Evolutionary conservation across 495 filamentous ascomycete species (phyloP), one percentile per base, ranked within the genome.

Genomic region (Penicillium coprophilum): DNA sequence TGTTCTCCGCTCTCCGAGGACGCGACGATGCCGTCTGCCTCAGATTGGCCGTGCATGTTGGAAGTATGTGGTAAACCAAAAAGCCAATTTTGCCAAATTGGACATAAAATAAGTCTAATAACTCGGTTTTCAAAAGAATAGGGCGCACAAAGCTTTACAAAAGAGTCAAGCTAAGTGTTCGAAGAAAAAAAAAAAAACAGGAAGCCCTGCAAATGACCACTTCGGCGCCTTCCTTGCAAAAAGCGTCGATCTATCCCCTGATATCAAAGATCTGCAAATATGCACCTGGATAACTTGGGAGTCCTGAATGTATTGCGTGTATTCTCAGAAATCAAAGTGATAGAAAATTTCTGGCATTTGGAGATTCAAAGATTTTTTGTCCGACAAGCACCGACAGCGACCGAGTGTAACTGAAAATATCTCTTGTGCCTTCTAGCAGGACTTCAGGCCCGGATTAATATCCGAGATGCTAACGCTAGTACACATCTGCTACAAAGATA

Each of bases 381-480:
- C 62, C 62, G 62, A 65, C 56, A 50, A 60, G 46, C 40, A 58
- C 63, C 63, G 63, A 63, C 47, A 31, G 53, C 24, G 27, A 46
- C 63, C 63, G 63, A 66, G 38, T 44, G 27, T 20, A 17, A 20
- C 24, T 39, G 20, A 17, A 46, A 27, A 36, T 39, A 34, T 46
- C 50, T 39, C 3, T 36, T n/a, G 32, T 13, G n/a, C 15, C 24
- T 3, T 36, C 32, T 1, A 4, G 24, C 34, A 38, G 34, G 15
- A n/a, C 10, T 3, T 6, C n/a, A 38, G 13, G n/a, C 6, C 34
- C 49, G 55, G 62, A 65, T 62, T 41, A 19, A 44, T 53, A 56
- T 62, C 55, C 59, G 62, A n/a, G 6, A 17, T 38, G 15, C 5
- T 21, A 28, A 24, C 17, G 30, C 43, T 45, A 45, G 20, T 40